Evolutionary conservation across 495 filamentous ascomycete species (phyloP), one percentile per base, ranked within the genome.

Genomic region (Penicillium cosmopolitanum): DNA sequence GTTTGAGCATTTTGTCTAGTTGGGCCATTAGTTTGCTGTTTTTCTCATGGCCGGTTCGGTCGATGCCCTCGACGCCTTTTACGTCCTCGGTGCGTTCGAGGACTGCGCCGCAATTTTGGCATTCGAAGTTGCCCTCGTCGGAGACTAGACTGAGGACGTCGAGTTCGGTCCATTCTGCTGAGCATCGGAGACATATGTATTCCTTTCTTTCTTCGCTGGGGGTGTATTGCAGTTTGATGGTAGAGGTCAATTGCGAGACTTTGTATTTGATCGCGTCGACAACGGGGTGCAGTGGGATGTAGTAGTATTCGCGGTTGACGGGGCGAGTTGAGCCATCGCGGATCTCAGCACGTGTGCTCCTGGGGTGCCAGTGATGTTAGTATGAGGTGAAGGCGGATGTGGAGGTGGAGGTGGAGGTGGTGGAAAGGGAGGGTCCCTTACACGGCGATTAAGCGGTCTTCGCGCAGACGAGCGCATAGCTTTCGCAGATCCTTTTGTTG

Each of bases 261-360:
- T 91, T 88, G 79, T 89, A 99, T 67, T 99, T 99, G 79, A 97
- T 93, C 13, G 92, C 93, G 73, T 99, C 95, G 71, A 99, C 89
- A 55, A 93, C 90, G 38, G 89, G 90, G 53, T 94, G 92, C 65
- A 95, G 92, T 67, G 97, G 92, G 75, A 99, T 91, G 76, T 90
- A 99, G 76, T 96, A 99, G 78, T 96, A 97, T 52, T 93, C 96
- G 44, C 90, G 85, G 67, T 87, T 90, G 44, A 89, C 84, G 3
- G 92, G 89, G 11, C 92, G 89, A 58, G 89, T 87, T 44, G 91
- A 89, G 33, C 91, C 91, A 60, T 91, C 89, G 47, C 86, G 87
- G 51, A 87, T 77, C 66, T 97, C 93, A 34, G 85, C 83, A 13
- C 93, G 88, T n/a, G 86, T 86, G 69, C 90, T 89, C 48, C 89